Evolutionary conservation across 2,329 filamentous ascomycete species (phyloP), one percentile per base, ranked within the genome.

Genomic region (Aureobasidium sp.): DNA sequence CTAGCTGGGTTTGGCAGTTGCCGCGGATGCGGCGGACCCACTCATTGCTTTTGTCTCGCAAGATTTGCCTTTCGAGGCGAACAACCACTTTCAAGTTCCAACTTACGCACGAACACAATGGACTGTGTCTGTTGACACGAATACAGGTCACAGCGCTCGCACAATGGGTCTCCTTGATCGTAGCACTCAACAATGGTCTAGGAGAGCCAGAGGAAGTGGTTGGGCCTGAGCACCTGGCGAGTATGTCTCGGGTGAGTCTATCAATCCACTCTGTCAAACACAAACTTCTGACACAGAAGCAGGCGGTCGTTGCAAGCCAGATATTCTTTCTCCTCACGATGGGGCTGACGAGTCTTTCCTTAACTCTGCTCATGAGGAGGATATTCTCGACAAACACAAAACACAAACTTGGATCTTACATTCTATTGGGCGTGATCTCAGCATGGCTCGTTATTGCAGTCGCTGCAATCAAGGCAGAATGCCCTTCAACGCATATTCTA

Each of bases 321-420:
- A 66, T 70, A 29, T 61, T 71, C 37, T 67, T 70, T 49, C 67
- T 72, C 17, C 27, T 67, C 11, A 61, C 67, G 8, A 47, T 70
- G 15, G 65, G 63, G 20, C 55, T 69, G 27, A 68, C 70, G 37
- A 72, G 71, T 57, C 61, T 66, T 45, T 69, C 69, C 42, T 67
- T 72, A 37, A 65, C 70, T 2, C 66, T 67, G 25, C 68, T 72
- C n/a, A 68, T 72, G 66, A 67, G 68, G 48, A 65, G 70, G 15
- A 64, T 71, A 36, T 70, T 72, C 60, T 41, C 57, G 5, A 60
- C 57, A 2, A 60, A 60, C 11, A 36, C 57, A 11, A 60, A 51
- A 51, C 57, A 60, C 45, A 60, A 60, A 67, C 67, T 42, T 64
- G 65, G 22, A 66, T 71, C 31, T 59, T 64, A 48, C 59, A 61